These are phyloP conservation scores for Epichloe scottii DNA, from an alignment of 2,329 filamentous ascomycete species.

Conservation along the genomic window DNA sequence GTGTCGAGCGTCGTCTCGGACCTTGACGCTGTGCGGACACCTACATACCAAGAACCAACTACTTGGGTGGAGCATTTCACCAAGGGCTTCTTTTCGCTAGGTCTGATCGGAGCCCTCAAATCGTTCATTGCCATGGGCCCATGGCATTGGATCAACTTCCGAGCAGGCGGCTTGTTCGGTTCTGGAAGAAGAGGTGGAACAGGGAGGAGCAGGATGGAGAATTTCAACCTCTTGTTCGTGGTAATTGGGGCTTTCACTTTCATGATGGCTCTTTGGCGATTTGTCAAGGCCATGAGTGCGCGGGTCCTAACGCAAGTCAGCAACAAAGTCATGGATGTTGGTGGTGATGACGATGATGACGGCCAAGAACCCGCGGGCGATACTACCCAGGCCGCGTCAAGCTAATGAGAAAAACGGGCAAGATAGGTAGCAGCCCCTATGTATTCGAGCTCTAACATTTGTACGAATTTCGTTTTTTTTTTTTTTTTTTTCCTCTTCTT, in stretches of 20 bases:
- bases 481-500: background rate
- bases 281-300: constrained; percentile 60
- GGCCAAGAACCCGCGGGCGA: constrained; percentile 10
- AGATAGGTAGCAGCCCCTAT: background rate
- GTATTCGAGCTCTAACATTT: background rate
- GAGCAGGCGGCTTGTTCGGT: constrained; percentile 44
- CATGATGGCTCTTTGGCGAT: constrained; percentile 73
- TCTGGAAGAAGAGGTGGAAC: constrained; percentile 43
- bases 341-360: constrained; percentile 42
- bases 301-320: constrained; percentile 64
- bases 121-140: constrained; percentile 62
- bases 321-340: constrained; percentile 74
- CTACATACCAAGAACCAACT: constrained; percentile 34
- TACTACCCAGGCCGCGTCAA: background rate
- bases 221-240: constrained; percentile 68
- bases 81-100: constrained; percentile 84
- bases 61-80: constrained; percentile 75
- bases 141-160: constrained; percentile 65
- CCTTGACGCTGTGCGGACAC: constrained; percentile 20
- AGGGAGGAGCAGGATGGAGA: constrained; percentile 65
- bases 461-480: background rate
- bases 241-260: constrained; percentile 71
- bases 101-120: constrained; percentile 75
- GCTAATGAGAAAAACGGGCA: constrained; percentile 1
- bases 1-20: constrained; percentile 33